These are phyloP conservation scores for Pyrrhoderma noxium DNA, from an alignment of 1,284 basidiomycete genomes.

Conservation along the genomic window DNA sequence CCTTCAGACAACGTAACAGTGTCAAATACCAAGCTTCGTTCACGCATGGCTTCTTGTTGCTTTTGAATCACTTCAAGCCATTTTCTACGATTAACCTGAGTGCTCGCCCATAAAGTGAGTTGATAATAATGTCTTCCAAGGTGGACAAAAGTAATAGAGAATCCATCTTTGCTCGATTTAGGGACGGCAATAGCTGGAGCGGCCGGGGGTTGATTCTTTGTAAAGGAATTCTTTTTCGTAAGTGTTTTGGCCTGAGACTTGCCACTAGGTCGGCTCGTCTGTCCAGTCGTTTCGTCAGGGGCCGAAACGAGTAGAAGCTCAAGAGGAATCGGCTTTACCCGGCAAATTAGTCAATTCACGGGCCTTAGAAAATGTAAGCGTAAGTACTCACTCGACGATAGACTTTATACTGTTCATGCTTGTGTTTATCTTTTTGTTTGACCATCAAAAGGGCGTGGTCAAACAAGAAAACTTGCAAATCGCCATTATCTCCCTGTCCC, in stretches of 20 bases:
- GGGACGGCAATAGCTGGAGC: constrained; percentile 32
- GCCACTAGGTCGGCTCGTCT: constrained; percentile 13
- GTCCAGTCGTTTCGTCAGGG: constrained; percentile 51
- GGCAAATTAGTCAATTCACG: constrained; percentile 3
- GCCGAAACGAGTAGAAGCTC: constrained; percentile 86
- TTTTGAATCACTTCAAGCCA: constrained; percentile 93
- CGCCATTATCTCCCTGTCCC: constrained; percentile 71
- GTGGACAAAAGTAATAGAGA: constrained; percentile 89
- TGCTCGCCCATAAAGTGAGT: constrained; percentile 89
- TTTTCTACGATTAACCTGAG: constrained; percentile 81
- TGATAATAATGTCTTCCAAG: constrained; percentile 92
- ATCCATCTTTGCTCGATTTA: constrained; percentile 72
- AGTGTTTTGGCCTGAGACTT: constrained; percentile 29
- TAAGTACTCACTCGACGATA: constrained; percentile 73
- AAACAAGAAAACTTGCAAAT: constrained; percentile 91
- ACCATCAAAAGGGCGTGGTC: constrained; percentile 96
- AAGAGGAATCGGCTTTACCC: constrained; percentile 81
- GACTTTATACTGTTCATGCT: constrained; percentile 90
- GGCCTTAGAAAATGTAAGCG: constrained; percentile 13
- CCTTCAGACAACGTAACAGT: constrained; percentile 80
- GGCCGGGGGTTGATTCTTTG: constrained; percentile 33
- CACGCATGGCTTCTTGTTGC: constrained; percentile 82
- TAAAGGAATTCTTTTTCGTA: constrained; percentile 47
- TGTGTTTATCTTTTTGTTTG: constrained; percentile 82
- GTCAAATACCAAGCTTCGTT: constrained; percentile 85